A percentile compares a stretch with the other conserved stretches of the same genome.
These are phyloP conservation scores for Candolleomyces eurysporus DNA, from an alignment of 768 basidiomycete genomes.

Conservation along the genomic window DNA sequence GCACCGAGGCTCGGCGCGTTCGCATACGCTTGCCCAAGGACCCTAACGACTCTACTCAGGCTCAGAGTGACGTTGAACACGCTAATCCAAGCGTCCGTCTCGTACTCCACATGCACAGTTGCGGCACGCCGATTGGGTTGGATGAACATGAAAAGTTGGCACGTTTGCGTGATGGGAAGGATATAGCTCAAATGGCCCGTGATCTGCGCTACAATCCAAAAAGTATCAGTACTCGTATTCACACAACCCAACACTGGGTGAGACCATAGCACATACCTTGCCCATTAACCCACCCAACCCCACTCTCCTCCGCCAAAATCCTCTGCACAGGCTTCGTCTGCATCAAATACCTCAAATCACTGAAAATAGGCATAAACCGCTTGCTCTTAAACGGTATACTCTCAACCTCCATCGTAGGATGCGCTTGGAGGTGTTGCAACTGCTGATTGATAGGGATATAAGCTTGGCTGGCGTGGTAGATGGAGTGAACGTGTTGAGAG, in stretches of 20 bases:
- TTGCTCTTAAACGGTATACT: slow-evolving; percentile 89
- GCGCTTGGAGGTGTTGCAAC: slow-evolving; percentile 8
- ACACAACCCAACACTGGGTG: background rate
- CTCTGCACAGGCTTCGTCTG: slow-evolving; percentile 78
- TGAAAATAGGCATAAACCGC: slow-evolving; percentile 93
- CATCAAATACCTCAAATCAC: slow-evolving; percentile 83
- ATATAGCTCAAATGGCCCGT: slow-evolving; percentile 67
- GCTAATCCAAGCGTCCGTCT: slow-evolving; percentile 95
- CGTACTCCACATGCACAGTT: slow-evolving; percentile 88
- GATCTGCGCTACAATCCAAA: slow-evolving; percentile 34
- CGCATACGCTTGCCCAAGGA: slow-evolving; percentile 83
- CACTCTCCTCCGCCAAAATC: slow-evolving; percentile 27
- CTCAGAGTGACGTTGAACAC: slow-evolving; percentile 95
- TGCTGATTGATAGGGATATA: slow-evolving; percentile 1
- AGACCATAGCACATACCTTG: background rate
- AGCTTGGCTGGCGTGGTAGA: background rate
- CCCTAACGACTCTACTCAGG: slow-evolving; percentile 83
- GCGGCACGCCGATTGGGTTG: slow-evolving; percentile 86
- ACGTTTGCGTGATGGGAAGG: slow-evolving; percentile 68
- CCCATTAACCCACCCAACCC: background rate
- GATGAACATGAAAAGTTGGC: slow-evolving; percentile 90
- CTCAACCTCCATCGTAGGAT: slow-evolving; percentile 67
- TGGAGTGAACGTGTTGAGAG: background rate
- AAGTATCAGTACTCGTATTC: background rate
- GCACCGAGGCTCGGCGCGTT: slow-evolving; percentile 13